Conservation (phyloP, 1,284 basidiomycete species). For the Flammula alnicola region DNA sequence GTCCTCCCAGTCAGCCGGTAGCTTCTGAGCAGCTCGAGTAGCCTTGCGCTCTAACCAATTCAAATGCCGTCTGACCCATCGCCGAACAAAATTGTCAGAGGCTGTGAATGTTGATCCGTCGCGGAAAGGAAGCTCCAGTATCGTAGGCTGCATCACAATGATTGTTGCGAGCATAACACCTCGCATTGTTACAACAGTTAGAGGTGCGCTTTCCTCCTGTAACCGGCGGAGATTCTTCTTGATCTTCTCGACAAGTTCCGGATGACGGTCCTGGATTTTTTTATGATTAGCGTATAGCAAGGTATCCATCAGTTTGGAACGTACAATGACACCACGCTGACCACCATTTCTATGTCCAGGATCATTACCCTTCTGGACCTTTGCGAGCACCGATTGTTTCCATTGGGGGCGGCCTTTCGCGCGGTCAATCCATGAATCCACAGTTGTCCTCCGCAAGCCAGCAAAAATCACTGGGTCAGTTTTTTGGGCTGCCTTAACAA, state of each 20-base stretch:
- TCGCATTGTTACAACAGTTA: constrained; percentile 28
- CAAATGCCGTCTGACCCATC: constrained; percentile 26
- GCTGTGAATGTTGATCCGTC: constrained; percentile 30
- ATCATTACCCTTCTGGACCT: constrained; percentile 32
- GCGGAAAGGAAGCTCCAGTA: constrained; percentile 19
- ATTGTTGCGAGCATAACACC: constrained; percentile 33
- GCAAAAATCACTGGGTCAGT: constrained; percentile 11
- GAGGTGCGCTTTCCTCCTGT: constrained; percentile 15
- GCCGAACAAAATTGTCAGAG: constrained; percentile 32
- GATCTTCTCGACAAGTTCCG: constrained; percentile 25
- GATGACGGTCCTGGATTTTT: constrained; percentile 19
- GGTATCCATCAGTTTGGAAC: not conserved
- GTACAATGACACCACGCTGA: constrained; percentile 17
- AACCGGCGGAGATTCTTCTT: constrained; percentile 21
- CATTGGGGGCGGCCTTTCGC: constrained; percentile 30
- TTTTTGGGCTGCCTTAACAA: constrained; percentile 15
- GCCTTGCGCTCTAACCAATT: constrained; percentile 28
- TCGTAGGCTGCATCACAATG: constrained; percentile 17
- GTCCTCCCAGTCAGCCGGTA: constrained; percentile 34
- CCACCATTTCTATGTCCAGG: constrained; percentile 25
- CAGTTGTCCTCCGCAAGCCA: constrained; percentile 12
- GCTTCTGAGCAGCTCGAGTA: constrained; percentile 39
- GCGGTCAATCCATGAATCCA: constrained; percentile 26
- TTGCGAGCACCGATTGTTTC: constrained; percentile 34
- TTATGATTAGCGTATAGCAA: not conserved